Base-by-base conservation (phyloP, 2,329 filamentous ascomycete species). In the Aspergillus puulaauensis region DNA sequence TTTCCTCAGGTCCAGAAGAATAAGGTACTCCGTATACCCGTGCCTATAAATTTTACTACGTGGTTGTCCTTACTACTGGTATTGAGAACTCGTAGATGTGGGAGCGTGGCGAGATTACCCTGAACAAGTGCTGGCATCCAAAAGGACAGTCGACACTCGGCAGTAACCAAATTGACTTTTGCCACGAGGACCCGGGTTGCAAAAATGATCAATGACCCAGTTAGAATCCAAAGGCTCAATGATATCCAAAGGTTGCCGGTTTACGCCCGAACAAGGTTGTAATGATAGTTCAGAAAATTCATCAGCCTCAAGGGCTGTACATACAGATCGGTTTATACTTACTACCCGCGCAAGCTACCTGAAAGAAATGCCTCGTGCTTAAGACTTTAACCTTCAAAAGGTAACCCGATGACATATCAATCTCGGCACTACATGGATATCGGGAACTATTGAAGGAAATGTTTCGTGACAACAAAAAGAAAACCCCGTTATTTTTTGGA, bases 401-500 rank as follows among this genome's bases (percentile, higher is more conserved):
- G 27, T 31, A 8, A 9, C 9, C 27, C 27, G 27, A 8, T 4
- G 9, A 3, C 27, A 31, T 31, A 31, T 4, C 9, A 31, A 31
- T n/a, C 14, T 37, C 7, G 5, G 35, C 35, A n/a, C 14, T 37
- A 3, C 12, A 6, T 37, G 14, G 5, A 37, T n/a, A 37, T 7
- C 35, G 35, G 35, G 15, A 37, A 12, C 35, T 37, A 6, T 56
- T 43, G 43, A 39, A 31, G 31, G 27, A 43, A 8, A 35, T 33
- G 23, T 54, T 15, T 45, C 37, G 49, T 43, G 37, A 57, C 35
- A 59, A 59, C 52, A 61, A 54, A 63, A 59, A 58, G 61, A 66
- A 65, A 66, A 70, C 70, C 71, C 71, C 71, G 65, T 65, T 71
- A 62, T 73, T 73, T 71, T 72, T 72, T 72, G 62, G 64, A 64